Base-by-base conservation (phyloP, 192 early-diverging fungal genomes). In the Funneliformis geosporum region DNA sequence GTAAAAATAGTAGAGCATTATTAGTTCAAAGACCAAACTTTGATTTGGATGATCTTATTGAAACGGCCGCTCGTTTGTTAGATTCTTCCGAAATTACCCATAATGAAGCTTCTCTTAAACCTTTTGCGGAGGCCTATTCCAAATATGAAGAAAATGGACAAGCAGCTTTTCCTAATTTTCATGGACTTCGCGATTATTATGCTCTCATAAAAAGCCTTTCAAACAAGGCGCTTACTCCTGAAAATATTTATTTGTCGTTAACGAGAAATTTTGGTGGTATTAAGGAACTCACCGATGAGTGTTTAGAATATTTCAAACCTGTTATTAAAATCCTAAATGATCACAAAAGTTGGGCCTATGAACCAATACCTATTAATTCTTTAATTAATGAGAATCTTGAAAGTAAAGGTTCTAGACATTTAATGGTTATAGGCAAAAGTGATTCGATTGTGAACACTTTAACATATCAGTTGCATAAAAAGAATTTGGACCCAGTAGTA, bases 371-470 rank as follows among this genome's bases (percentile, higher is more conserved):
- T 10, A 75, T 80, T 23, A 9, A 42, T 23, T 11, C 44, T 7
- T 18, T 80, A 16, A 80, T 80, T 44, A 43, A 71, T 33, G 67
- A 33, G 10, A 80, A 80, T 44, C 11, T 80, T 2, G 25, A 74
- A 8, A 60, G 65, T 25, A 39, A 61, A 46, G 40, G 18, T 64
- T 60, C 72, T 5, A 60, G 79, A 33, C 79, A 80, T 73, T 47
- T 80, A 50, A 80, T 80, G 79, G 47, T 80, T 61, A 80, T 80
- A 50, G 79, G 79, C 8, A 73, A 80, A 75, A 80, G 68, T 28
- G 79, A 80, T 72, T 60, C 59, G 8, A 75, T 73, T 12, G 60
- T 80, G 11, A 73, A 72, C 25, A 65, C 39, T 39, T 76, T 80
- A 47, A 50, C 60, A n/a, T 75, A 80, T 74, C 60, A 75, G 9